phyloP scores from a whole-genome alignment of 371 early-diverging fungal genomes.

The Mucor mucedo region DNA sequence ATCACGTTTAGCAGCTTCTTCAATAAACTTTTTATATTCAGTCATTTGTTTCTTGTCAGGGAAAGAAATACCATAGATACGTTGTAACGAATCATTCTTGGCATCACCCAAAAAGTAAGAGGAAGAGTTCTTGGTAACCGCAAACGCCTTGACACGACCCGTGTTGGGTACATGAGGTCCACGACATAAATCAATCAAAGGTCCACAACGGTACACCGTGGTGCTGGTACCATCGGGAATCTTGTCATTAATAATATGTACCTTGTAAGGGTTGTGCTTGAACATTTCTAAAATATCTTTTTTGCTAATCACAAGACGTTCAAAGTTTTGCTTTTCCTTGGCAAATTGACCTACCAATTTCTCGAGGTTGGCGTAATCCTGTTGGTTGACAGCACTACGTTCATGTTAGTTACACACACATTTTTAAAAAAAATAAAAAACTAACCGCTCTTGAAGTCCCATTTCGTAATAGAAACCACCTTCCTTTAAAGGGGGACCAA shows the following conservation, averaged over 20 bases:
- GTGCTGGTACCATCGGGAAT: conserved; percentile 95
- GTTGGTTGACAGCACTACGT: conserved; percentile 68
- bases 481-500: conserved; percentile 98
- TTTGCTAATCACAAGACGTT: conserved; percentile 90
- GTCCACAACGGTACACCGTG: conserved; percentile 98
- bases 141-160: conserved; percentile 93
- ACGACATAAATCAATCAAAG: conserved; percentile 98
- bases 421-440: conserved; percentile 16
- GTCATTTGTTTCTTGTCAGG: conserved; percentile 96
- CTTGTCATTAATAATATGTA: conserved; percentile 90
- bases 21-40: conserved; percentile 92
- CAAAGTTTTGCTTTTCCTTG: conserved; percentile 97
- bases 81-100: conserved; percentile 96
- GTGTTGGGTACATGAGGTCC: conserved; percentile 99
- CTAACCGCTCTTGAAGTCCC: conserved; percentile 76
- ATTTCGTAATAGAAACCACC: conserved; percentile 99
- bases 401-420: too few relatives aligned
- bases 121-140: conserved; percentile 95
- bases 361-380: conserved; percentile 90
- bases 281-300: conserved; percentile 97
- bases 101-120: conserved; percentile 99
- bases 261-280: conserved; percentile 97
- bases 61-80: conserved; percentile 99
- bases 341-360: conserved; percentile 84
- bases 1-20: conserved; percentile 97